Conservation (phyloP, 1,284 basidiomycete species). For the Schizophyllum amplum region DNA sequence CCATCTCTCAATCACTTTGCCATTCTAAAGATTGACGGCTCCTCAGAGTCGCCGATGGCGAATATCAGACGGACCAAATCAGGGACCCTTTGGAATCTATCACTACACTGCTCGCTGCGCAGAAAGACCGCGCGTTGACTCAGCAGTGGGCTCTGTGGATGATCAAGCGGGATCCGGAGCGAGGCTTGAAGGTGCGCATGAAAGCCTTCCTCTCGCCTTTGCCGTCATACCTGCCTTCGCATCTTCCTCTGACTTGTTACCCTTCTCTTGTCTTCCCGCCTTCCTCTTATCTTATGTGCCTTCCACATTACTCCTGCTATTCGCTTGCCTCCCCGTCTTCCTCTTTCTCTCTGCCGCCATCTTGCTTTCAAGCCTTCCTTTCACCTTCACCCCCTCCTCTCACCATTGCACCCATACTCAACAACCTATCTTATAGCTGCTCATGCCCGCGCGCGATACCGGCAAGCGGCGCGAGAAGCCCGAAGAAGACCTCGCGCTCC, state of each 20-base stretch:
- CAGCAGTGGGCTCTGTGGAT: conserved; percentile 81
- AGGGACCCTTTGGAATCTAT: conserved; percentile 66
- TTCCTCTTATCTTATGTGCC: too few relatives aligned
- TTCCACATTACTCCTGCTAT: too few relatives aligned
- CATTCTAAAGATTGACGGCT: not conserved
- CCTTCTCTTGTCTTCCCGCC: too few relatives aligned
- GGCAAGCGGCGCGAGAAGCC: conserved; percentile 40
- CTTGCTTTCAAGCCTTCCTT: too few relatives aligned
- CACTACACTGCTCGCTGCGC: conserved; percentile 51
- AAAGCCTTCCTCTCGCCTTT: conserved; percentile 10
- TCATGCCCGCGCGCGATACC: conserved; percentile 39
- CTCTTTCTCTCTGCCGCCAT: too few relatives aligned
- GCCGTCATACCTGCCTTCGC: not conserved
- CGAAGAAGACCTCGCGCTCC: conserved; percentile 49
- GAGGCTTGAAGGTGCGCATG: conserved; percentile 56
- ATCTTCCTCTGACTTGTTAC: too few relatives aligned
- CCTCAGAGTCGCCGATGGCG: conserved; percentile 63
- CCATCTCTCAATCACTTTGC: conserved; percentile 5
- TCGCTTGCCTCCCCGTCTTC: too few relatives aligned
- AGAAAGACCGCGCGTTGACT: conserved; percentile 52
- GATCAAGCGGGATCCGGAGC: conserved; percentile 56
- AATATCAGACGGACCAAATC: conserved; percentile 57
- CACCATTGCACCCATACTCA: not conserved
- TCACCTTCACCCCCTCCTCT: too few relatives aligned
- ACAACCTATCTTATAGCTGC: conserved; percentile 31